Conservation (phyloP, 805 yeast species). For the Nakazawaea ishiwadae region DNA sequence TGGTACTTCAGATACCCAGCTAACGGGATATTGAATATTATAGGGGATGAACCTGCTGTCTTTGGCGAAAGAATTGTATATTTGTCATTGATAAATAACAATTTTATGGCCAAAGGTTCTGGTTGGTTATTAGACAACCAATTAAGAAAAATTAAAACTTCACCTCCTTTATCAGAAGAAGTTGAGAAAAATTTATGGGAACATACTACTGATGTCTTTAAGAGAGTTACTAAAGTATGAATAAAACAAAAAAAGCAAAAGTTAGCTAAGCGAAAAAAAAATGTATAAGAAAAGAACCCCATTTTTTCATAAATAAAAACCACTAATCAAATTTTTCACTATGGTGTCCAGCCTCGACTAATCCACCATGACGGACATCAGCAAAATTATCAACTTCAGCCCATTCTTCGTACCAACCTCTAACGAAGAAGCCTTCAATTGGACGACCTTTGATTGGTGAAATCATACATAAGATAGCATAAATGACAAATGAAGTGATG, state of each 20-base stretch:
- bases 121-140: background rate
- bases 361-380: conserved; percentile 18
- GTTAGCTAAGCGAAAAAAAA: too few species aligned
- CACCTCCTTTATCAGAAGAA: background rate
- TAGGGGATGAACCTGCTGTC: conserved; percentile 14
- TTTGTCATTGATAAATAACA: conserved; percentile 14
- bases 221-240: background rate
- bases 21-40: background rate
- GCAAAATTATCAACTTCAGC: conserved; percentile 62
- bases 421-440: conserved; percentile 34
- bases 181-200: background rate
- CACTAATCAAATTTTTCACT: background rate
- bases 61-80: conserved; percentile 20
- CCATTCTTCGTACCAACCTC: conserved; percentile 61
- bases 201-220: conserved; percentile 1
- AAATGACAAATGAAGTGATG: conserved; percentile 48
- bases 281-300: too few species aligned
- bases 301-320: background rate
- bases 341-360: conserved; percentile 7
- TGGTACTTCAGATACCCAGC: conserved; percentile 14
- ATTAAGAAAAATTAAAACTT: background rate
- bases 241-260: background rate
- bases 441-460: conserved; percentile 49
- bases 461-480: conserved; percentile 45
- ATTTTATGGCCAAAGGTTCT: conserved; percentile 11